Evolutionary conservation across 768 basidiomycete genomes (phyloP).

Genomic region (Atractiella rhizophila): DNA sequence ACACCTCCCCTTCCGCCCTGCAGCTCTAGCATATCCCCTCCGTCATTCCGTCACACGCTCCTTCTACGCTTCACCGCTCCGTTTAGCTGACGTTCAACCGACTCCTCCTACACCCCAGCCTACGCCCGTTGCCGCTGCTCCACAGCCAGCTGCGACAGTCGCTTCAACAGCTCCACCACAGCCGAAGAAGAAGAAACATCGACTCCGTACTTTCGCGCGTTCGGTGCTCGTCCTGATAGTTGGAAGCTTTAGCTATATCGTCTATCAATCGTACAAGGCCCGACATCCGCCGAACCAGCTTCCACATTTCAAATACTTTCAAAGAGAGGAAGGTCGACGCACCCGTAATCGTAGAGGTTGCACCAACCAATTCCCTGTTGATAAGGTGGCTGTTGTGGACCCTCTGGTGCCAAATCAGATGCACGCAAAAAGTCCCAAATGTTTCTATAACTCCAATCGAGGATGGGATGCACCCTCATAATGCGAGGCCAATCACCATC

Average conservation of each 20-base stretch:
- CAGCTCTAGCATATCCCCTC: too few relatives aligned
- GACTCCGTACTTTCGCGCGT: slow-evolving; percentile 13
- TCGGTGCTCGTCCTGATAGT: slow-evolving; percentile 13
- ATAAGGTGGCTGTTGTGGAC: background rate
- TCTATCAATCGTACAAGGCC: slow-evolving; percentile 11
- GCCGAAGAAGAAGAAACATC: slow-evolving; percentile 9
- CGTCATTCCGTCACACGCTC: too few relatives aligned
- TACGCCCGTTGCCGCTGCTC: too few relatives aligned
- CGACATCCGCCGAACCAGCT: slow-evolving; percentile 59
- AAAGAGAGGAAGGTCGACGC: slow-evolving; percentile 15
- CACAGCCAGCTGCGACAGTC: too few relatives aligned
- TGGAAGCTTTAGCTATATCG: slow-evolving; percentile 6
- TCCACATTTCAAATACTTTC: slow-evolving; percentile 26
- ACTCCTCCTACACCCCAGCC: too few relatives aligned
- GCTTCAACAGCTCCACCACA: background rate
- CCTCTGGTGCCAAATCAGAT: slow-evolving; percentile 1
- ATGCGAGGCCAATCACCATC: slow-evolving; percentile 74
- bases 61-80: too few relatives aligned
- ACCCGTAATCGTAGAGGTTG: slow-evolving; percentile 73
- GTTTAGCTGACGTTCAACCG: too few relatives aligned
- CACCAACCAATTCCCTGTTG: slow-evolving; percentile 60
- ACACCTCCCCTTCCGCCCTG: too few relatives aligned
- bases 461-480: slow-evolving; percentile 78
- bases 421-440: slow-evolving; percentile 64
- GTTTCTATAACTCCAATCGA: slow-evolving; percentile 75